A percentile compares a stretch with the other conserved stretches of the same genome.
Conservation (phyloP, 306 rosid species). For the Glycine soja region DNA sequence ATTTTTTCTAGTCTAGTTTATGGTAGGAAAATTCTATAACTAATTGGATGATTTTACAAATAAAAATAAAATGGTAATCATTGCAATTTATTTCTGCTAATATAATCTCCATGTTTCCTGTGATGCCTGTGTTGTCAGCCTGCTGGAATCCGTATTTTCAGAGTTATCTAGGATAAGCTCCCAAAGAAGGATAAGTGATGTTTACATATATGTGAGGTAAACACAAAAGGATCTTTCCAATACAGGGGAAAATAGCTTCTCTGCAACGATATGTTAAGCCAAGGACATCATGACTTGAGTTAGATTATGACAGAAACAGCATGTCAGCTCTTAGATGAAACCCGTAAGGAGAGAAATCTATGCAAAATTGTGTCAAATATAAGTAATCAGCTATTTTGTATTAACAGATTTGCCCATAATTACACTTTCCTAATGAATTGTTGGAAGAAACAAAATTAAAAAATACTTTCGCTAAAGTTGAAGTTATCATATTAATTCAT, state of each 20-base stretch:
- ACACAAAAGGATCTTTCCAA: background rate
- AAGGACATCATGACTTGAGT: background rate
- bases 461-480: constrained; percentile 2
- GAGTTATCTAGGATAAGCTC: constrained; percentile 19
- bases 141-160: background rate
- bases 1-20: constrained; percentile 12
- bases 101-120: constrained; percentile 6
- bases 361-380: background rate
- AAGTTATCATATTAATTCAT: background rate
- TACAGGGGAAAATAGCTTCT: constrained; percentile 3
- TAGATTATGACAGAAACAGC: background rate
- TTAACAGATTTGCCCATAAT: too few relatives aligned
- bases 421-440: too few relatives aligned
- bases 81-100: background rate
- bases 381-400: background rate
- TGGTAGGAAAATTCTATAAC: constrained; percentile 5
- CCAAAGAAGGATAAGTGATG: constrained; percentile 7
- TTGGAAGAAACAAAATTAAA: background rate
- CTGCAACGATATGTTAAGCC: constrained; percentile 2
- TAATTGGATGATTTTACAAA: constrained; percentile 19
- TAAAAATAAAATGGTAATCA: background rate
- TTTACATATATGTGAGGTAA: background rate
- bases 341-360: background rate
- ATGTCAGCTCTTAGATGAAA: constrained; percentile 9
- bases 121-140: background rate